phyloP scores from a whole-genome alignment of 192 early-diverging fungal genomes.

The Gryganskiella cystojenkinii region DNA sequence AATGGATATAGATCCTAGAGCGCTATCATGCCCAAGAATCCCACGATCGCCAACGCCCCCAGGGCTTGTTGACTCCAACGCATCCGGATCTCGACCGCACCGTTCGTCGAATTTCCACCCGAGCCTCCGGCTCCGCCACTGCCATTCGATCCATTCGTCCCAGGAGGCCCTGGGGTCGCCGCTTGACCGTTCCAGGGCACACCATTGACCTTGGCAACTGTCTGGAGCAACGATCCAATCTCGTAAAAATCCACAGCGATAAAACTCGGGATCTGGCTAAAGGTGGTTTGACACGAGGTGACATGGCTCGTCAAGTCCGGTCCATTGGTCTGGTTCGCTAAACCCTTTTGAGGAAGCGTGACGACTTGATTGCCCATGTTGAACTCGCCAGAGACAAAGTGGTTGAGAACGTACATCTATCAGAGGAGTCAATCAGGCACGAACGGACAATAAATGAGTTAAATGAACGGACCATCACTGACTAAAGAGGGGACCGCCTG shows the following conservation, averaged over 20 bases:
- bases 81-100: background rate
- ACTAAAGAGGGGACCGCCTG: no score
- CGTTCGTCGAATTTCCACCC: background rate
- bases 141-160: background rate
- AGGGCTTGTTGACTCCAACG: background rate
- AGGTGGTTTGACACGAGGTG: slow-evolving; percentile 58
- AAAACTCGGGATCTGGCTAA: slow-evolving; percentile 71
- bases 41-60: background rate
- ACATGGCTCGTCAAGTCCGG: slow-evolving; percentile 65
- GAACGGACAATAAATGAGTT: background rate
- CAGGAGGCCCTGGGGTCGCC: background rate
- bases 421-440: background rate
- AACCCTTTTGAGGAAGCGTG: slow-evolving; percentile 63
- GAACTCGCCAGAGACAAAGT: slow-evolving; percentile 72
- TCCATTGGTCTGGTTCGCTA: slow-evolving; percentile 67
- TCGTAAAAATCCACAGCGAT: slow-evolving; percentile 82
- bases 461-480: no score
- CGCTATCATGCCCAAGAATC: slow-evolving; percentile 6
- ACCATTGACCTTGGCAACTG: slow-evolving; percentile 28
- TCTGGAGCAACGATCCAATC: slow-evolving; percentile 46
- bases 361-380: slow-evolving; percentile 37
- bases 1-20: background rate
- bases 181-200: slow-evolving; percentile 25
- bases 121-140: slow-evolving; percentile 1
- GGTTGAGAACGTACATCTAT: slow-evolving; percentile 80